Percentiles rank a stretch among this genome's conserved stretches.
These are phyloP conservation scores for Neonectria sp. DNA, from an alignment of 2,329 filamentous ascomycete species.

Conservation along the genomic window DNA sequence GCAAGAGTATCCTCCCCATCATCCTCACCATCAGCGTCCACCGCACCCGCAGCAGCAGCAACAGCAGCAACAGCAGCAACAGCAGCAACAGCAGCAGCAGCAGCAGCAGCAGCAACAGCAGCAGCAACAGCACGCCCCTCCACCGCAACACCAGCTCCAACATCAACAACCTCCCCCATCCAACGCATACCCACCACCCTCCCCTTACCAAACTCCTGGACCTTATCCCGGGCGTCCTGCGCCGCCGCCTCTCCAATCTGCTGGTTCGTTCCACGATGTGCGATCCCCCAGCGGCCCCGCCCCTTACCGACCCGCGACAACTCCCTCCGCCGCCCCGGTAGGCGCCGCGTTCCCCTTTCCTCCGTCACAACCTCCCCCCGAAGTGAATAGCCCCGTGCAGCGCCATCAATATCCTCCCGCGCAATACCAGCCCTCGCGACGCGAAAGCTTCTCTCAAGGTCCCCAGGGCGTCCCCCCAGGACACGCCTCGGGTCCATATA, in stretches of 20 bases:
- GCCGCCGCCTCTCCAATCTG: constrained; percentile 63
- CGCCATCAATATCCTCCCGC: constrained; percentile 66
- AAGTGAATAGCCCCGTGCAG: constrained; percentile 65
- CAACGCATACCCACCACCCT: constrained; percentile 56
- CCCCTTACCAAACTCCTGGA: constrained; percentile 57
- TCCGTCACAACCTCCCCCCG: constrained; percentile 57
- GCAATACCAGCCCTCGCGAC: constrained; percentile 58
- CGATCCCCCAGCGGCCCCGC: constrained; percentile 66
- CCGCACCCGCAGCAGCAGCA: constrained; percentile 48
- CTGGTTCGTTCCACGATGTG: constrained; percentile 61
- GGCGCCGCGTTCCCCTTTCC: constrained; percentile 68
- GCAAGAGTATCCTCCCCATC: constrained; percentile 59
- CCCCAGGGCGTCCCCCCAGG: constrained; percentile 44
- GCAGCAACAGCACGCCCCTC: constrained; percentile 42
- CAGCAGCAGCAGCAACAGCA: constrained; percentile 52
- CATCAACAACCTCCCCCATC: constrained; percentile 44
- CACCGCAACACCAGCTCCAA: constrained; percentile 24
- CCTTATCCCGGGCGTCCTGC: constrained; percentile 61
- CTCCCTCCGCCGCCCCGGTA: constrained; percentile 57
- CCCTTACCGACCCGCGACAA: constrained; percentile 66
- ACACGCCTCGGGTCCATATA: constrained; percentile 57
- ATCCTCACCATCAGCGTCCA: constrained; percentile 47
- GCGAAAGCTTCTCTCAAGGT: constrained; percentile 63
- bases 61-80: constrained; percentile 47
- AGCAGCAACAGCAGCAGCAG: constrained; percentile 48